Conservation (phyloP, 352 stramenopile genomes). For the Phytopythium aichiense region DNA sequence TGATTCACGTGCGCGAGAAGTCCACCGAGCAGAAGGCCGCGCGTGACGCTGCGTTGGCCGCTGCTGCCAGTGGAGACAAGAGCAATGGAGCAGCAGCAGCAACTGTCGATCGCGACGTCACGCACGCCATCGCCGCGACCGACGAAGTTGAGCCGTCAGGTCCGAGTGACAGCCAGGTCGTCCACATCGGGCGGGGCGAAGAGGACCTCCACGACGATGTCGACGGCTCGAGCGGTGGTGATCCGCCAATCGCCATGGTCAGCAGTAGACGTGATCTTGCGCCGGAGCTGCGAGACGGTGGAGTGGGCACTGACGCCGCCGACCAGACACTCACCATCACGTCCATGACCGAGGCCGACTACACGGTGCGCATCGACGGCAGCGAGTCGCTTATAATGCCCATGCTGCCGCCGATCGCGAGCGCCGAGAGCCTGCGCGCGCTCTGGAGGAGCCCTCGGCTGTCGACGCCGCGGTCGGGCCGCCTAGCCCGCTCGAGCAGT, state of each 20-base stretch:
- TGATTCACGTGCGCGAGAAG: conserved; percentile 77
- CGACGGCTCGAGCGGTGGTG: background rate
- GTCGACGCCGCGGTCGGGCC: conserved; percentile 1
- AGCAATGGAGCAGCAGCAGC: too few species aligned
- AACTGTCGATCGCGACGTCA: background rate
- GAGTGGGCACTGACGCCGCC: background rate
- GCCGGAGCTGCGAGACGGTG: background rate
- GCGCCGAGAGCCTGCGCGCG: background rate
- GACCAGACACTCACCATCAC: background rate
- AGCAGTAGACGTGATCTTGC: background rate
- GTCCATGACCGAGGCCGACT: conserved; percentile 1
- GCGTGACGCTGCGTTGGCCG: conserved; percentile 14
- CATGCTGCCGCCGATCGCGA: conserved; percentile 1
- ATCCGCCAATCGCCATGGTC: background rate
- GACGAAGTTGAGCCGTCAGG: background rate
- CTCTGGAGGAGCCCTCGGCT: background rate
- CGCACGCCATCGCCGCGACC: conserved; percentile 2
- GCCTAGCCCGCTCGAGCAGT: background rate
- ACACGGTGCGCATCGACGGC: conserved; percentile 3
- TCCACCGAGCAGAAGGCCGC: conserved; percentile 43
- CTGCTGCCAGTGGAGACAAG: too few species aligned
- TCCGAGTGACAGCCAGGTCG: background rate
- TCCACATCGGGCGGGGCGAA: background rate
- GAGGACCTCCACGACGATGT: conserved; percentile 4
- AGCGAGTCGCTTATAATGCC: background rate